Evolutionary conservation across 2,329 filamentous ascomycete species (phyloP).

Genomic region (Fusarium agapanthi): DNA sequence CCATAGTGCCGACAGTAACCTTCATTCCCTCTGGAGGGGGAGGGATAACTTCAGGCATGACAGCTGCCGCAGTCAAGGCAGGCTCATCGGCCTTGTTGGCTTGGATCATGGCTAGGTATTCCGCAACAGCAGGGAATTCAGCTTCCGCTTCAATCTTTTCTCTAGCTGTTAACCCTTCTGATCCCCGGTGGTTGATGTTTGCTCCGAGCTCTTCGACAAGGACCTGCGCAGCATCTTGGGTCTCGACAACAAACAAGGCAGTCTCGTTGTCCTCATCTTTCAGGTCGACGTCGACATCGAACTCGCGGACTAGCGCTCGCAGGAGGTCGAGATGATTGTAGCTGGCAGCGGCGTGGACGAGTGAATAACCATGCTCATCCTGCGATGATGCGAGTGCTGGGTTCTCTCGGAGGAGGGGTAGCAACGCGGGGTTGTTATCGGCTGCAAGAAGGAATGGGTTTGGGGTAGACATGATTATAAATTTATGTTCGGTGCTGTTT

Average conservation of each 20-base stretch:
- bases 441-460: conserved; percentile 82
- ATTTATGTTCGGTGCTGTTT: not conserved
- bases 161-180: conserved; percentile 80
- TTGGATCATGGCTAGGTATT: conserved; percentile 34
- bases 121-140: conserved; percentile 36
- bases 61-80: conserved; percentile 40
- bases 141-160: conserved; percentile 70
- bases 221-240: conserved; percentile 76
- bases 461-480: conserved; percentile 28
- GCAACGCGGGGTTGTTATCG: conserved; percentile 78
- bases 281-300: conserved; percentile 81
- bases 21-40: conserved; percentile 78
- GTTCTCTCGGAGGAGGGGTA: conserved; percentile 77
- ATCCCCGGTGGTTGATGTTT: conserved; percentile 71
- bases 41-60: conserved; percentile 57
- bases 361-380: conserved; percentile 92
- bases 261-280: conserved; percentile 93
- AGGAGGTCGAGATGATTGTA: conserved; percentile 89
- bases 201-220: conserved; percentile 85
- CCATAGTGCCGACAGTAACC: conserved; percentile 80
- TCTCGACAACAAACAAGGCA: conserved; percentile 92
- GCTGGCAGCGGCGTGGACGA: conserved; percentile 91
- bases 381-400: conserved; percentile 81
- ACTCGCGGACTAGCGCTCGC: conserved; percentile 76
- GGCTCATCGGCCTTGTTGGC: conserved; percentile 42